Conservation (phyloP, 2,329 filamentous ascomycete species). For the Mariannaea sp. region DNA sequence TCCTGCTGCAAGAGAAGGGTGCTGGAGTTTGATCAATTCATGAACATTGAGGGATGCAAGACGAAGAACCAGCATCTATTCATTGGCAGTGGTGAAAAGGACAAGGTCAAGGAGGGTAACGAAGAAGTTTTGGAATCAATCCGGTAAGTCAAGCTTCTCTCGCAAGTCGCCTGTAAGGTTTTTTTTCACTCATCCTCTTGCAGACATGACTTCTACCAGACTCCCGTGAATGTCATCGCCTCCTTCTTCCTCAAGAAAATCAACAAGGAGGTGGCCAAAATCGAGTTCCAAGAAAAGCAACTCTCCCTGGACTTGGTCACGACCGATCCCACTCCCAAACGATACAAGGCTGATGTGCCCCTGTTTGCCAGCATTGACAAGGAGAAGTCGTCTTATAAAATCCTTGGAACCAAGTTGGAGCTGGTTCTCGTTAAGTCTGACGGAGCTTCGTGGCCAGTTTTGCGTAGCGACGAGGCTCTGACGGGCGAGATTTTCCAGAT, state of each 20-base stretch:
- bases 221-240: slow-evolving; percentile 79
- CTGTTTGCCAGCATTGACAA: slow-evolving; percentile 79
- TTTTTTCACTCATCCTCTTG: not conserved
- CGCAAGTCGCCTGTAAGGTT: not conserved
- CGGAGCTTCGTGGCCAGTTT: slow-evolving; percentile 80
- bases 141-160: slow-evolving; percentile 68
- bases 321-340: slow-evolving; percentile 74
- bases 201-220: slow-evolving; percentile 91
- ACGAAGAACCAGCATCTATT: slow-evolving; percentile 85
- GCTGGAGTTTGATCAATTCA: slow-evolving; percentile 95
- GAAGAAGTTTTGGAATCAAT: slow-evolving; percentile 82
- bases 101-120: slow-evolving; percentile 50
- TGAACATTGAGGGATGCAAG: slow-evolving; percentile 91
- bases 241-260: slow-evolving; percentile 98
- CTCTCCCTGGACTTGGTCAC: slow-evolving; percentile 85
- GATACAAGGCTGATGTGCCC: slow-evolving; percentile 74
- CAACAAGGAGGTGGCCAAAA: slow-evolving; percentile 75
- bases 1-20: slow-evolving; percentile 95
- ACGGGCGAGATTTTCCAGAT: slow-evolving; percentile 85
- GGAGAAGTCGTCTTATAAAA: slow-evolving; percentile 75
- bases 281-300: slow-evolving; percentile 67
- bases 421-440: slow-evolving; percentile 74
- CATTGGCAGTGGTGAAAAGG: slow-evolving; percentile 74
- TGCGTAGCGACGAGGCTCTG: slow-evolving; percentile 74
- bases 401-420: slow-evolving; percentile 89